Conservation (phyloP, 192 early-diverging fungal genomes). For the Umbelopsis ramanniana region DNA sequence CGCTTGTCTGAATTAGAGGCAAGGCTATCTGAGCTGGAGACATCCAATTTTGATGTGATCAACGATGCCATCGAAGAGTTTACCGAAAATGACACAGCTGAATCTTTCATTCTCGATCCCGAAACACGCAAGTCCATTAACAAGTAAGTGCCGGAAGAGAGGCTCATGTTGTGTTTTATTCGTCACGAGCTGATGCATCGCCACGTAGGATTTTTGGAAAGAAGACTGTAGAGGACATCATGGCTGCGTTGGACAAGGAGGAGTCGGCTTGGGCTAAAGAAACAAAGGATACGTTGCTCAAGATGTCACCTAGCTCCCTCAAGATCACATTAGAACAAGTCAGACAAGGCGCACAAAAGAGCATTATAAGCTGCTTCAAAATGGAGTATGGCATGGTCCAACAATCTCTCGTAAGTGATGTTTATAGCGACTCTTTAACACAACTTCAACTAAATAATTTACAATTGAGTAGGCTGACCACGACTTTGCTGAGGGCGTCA, state of each 20-base stretch:
- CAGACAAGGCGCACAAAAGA: slow-evolving; percentile 65
- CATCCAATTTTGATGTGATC: slow-evolving; percentile 75
- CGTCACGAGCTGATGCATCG: not conserved
- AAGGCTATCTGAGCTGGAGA: slow-evolving; percentile 80
- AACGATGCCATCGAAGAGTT: slow-evolving; percentile 93
- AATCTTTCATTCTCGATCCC: slow-evolving; percentile 46
- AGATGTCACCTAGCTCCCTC: slow-evolving; percentile 85
- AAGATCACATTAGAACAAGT: slow-evolving; percentile 89
- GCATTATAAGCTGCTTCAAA: slow-evolving; percentile 80
- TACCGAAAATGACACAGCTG: slow-evolving; percentile 55
- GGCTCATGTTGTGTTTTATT: not conserved
- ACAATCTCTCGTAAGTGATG: slow-evolving; percentile 58
- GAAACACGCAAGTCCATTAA: slow-evolving; percentile 73
- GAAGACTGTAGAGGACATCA: slow-evolving; percentile 83
- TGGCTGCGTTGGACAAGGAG: slow-evolving; percentile 81
- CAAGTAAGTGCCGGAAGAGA: slow-evolving; percentile 34
- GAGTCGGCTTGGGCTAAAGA: slow-evolving; percentile 66
- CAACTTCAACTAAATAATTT: not conserved
- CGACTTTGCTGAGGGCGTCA: slow-evolving; percentile 93
- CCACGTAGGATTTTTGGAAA: slow-evolving; percentile 75
- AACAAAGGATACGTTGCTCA: slow-evolving; percentile 65
- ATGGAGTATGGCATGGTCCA: slow-evolving; percentile 87
- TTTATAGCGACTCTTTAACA: not conserved
- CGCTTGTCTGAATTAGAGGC: slow-evolving; percentile 80
- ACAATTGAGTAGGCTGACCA: slow-evolving; percentile 44